Evolutionary conservation across 306 rosid species (phyloP).

Genomic region (Sicyos edulis): DNA sequence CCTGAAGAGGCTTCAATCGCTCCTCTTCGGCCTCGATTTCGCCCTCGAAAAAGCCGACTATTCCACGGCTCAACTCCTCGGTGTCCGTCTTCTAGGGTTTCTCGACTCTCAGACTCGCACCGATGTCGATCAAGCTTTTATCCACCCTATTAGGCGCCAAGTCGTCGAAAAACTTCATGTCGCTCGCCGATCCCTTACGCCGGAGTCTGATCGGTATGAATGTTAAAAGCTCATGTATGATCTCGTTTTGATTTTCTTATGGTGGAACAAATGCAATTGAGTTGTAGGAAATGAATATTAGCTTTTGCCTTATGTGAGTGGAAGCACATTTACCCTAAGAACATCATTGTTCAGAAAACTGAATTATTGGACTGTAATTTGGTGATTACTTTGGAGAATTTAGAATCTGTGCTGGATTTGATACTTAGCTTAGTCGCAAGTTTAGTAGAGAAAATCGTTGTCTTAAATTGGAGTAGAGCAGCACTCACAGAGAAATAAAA

Average conservation of each 20-base stretch:
- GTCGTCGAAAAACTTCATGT: conserved; percentile 38
- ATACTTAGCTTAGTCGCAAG: background rate
- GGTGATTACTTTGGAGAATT: background rate
- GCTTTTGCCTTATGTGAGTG: background rate
- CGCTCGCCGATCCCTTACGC: conserved; percentile 50
- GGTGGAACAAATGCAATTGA: background rate
- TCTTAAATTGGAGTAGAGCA: background rate
- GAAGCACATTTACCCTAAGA: background rate
- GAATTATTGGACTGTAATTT: background rate
- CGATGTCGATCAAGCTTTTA: conserved; percentile 48
- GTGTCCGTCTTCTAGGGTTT: conserved; percentile 80
- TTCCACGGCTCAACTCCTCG: conserved; percentile 51
- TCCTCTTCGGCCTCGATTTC: conserved; percentile 58
- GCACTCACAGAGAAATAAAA: background rate
- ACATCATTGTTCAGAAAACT: background rate
- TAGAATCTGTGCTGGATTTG: background rate
- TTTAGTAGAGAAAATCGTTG: background rate
- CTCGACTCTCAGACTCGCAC: conserved; percentile 53
- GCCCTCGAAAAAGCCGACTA: conserved; percentile 51
- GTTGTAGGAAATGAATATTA: background rate
- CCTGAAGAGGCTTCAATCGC: conserved; percentile 70
- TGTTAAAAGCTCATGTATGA: background rate
- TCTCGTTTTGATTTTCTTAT: background rate
- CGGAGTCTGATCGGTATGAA: conserved; percentile 57
- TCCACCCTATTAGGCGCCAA: conserved; percentile 58